phyloP scores from a whole-genome alignment of 164 flowering plant species.

The Dillenia turbinata region DNA sequence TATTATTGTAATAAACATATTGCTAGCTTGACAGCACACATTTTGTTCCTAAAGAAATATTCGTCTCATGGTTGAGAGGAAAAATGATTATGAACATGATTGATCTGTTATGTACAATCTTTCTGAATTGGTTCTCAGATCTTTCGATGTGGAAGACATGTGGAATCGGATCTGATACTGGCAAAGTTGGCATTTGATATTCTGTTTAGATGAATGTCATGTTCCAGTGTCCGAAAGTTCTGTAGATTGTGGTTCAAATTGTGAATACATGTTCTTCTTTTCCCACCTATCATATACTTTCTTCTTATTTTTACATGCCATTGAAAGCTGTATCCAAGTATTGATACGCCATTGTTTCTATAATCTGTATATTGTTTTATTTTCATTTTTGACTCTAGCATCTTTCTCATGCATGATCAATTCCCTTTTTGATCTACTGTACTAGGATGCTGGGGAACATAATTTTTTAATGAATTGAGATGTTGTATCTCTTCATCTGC shows the following conservation, averaged over 20 bases:
- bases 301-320: no score
- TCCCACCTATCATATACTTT: no score
- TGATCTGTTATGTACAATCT: background rate
- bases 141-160: slow-evolving; percentile 7
- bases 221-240: slow-evolving; percentile 1
- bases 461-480: no score
- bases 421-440: no score
- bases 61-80: slow-evolving; percentile 1
- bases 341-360: no score
- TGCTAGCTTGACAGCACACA: background rate
- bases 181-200: background rate
- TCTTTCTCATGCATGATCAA: no score
- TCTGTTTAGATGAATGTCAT: background rate
- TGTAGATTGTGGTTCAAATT: background rate
- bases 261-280: background rate
- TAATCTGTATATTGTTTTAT: no score
- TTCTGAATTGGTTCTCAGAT: slow-evolving; percentile 1
- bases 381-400: no score
- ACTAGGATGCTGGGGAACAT: no score
- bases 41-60: slow-evolving; percentile 2
- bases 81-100: slow-evolving; percentile 5
- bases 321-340: no score
- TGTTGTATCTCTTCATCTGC: no score
- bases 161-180: slow-evolving; percentile 3
- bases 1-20: background rate